Conservation (phyloP, 176 grass and related monocot species). For the Oryza coarctata region DNA sequence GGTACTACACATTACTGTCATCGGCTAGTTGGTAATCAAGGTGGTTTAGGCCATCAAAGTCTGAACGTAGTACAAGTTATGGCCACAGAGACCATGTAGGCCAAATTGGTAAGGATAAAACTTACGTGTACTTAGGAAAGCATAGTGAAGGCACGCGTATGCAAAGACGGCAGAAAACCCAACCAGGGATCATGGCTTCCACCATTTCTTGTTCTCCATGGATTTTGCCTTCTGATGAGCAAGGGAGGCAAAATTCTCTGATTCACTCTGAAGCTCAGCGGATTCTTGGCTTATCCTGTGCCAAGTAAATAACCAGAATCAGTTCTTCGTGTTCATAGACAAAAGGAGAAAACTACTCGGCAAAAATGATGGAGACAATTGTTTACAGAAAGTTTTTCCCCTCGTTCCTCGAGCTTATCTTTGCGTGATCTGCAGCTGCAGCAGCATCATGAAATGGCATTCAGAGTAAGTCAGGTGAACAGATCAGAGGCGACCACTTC, state of each 20-base stretch:
- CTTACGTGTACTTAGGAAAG: not conserved
- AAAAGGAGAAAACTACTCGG: not conserved
- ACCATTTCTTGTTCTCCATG: conserved; percentile 89
- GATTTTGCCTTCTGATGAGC: conserved; percentile 68
- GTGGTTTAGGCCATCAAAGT: not conserved
- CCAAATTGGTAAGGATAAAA: not conserved
- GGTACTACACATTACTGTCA: not conserved
- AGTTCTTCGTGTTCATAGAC: not conserved
- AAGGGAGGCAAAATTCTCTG: conserved; percentile 67
- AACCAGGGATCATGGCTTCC: conserved; percentile 48
- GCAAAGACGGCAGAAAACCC: not conserved
- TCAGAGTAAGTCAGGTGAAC: not conserved
- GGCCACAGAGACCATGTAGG: not conserved
- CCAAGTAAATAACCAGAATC: not conserved
- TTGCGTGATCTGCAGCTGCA: conserved; percentile 79
- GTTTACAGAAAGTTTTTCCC: conserved; percentile 86
- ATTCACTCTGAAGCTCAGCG: conserved; percentile 76
- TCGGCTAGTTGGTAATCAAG: not conserved
- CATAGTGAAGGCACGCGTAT: not conserved
- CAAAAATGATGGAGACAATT: not conserved
- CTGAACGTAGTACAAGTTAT: not conserved
- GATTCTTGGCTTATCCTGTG: conserved; percentile 72
- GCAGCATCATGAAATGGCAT: conserved; percentile 59
- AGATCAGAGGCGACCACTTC: not conserved
- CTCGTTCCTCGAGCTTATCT: conserved; percentile 76